Conservation (phyloP, 2,329 filamentous ascomycete species). For the Aphanocladium album region DNA sequence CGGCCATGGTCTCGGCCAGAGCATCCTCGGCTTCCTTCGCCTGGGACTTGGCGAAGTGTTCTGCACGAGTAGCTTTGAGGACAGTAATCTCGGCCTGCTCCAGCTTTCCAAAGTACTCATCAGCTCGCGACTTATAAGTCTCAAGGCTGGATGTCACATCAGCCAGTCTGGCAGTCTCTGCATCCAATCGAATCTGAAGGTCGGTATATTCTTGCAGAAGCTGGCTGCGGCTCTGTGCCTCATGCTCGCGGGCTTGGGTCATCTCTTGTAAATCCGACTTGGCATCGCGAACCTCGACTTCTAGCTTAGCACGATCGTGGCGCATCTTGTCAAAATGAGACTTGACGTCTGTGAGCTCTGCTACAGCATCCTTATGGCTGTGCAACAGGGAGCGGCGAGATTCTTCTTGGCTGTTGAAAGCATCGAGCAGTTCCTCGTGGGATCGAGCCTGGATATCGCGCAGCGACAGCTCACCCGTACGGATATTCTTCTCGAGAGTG, state of each 20-base stretch:
- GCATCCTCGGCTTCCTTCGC: slow-evolving; percentile 87
- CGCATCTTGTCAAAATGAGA: slow-evolving; percentile 81
- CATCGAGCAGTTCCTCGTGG: slow-evolving; percentile 87
- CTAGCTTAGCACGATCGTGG: slow-evolving; percentile 70
- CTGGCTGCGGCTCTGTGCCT: slow-evolving; percentile 80
- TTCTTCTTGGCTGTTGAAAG: slow-evolving; percentile 90
- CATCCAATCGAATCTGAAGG: slow-evolving; percentile 86
- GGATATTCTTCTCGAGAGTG: slow-evolving; percentile 78
- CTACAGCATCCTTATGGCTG: slow-evolving; percentile 77
- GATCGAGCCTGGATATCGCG: slow-evolving; percentile 90
- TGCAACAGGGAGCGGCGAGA: slow-evolving; percentile 76
- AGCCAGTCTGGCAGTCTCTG: slow-evolving; percentile 76
- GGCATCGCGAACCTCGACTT: slow-evolving; percentile 81
- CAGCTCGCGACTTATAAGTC: slow-evolving; percentile 85
- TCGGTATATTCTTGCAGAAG: slow-evolving; percentile 90
- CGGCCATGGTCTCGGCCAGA: slow-evolving; percentile 83
- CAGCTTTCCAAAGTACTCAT: slow-evolving; percentile 95
- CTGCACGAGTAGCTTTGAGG: slow-evolving; percentile 82
- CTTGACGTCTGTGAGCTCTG: slow-evolving; percentile 83
- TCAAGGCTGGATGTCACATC: slow-evolving; percentile 81
- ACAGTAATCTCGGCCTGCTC: slow-evolving; percentile 96
- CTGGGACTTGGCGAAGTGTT: slow-evolving; percentile 89
- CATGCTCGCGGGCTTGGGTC: slow-evolving; percentile 73
- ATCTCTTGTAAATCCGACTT: slow-evolving; percentile 81
- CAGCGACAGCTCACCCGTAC: slow-evolving; percentile 79